Base-by-base conservation (phyloP, 2,329 filamentous ascomycete genomes). In the Beauveria brongniartii region DNA sequence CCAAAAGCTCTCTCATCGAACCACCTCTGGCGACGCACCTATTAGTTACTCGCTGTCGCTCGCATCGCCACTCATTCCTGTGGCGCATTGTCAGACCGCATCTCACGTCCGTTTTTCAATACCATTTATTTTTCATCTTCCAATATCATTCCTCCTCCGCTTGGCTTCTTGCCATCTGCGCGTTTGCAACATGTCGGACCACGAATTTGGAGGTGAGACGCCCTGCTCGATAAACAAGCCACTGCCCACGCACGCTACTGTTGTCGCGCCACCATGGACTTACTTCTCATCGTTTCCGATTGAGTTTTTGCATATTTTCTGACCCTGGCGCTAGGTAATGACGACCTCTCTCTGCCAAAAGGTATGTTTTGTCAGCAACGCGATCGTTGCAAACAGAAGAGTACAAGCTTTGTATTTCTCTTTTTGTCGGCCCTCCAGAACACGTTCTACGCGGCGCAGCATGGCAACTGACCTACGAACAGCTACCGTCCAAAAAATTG, bases 401-500 rank as follows among this genome's bases (percentile, higher is more conserved):
- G 40, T 9, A 46, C 40, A 37, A 4, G 18, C 20, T 43, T 30
- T 14, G 24, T 47, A 20, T 24, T 28, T 28, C 50, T 37, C 24
- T 16, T 37, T 12, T 41, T 28, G 46, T 28, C 20, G 16, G 18
- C 34, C 28, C 34, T 51, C 16, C 40, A 4, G 12, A 22, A 12
- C 20, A 9, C 43, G 2, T 20, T n/a, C n/a, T 43, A 48, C 28
- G 28, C 16, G 14, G n/a, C 44, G 24, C 8, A 8, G 18, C 4
- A 9, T 14, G 22, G 30, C 16, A 7, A 18, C 73, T 78, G 61
- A 77, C 66, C n/a, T 46, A 3, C 3, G 0, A 8, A 43, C 62
- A 86, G 85, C 85, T 41, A 88, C 85, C 6, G 85, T 88, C n/a
- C 85, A 88, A 69, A 88, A 88, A 76, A 99, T 99, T 66, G 93